These are phyloP conservation scores for Pythium scleroteichum DNA, from an alignment of 352 stramenopile species.

Conservation along the genomic window DNA sequence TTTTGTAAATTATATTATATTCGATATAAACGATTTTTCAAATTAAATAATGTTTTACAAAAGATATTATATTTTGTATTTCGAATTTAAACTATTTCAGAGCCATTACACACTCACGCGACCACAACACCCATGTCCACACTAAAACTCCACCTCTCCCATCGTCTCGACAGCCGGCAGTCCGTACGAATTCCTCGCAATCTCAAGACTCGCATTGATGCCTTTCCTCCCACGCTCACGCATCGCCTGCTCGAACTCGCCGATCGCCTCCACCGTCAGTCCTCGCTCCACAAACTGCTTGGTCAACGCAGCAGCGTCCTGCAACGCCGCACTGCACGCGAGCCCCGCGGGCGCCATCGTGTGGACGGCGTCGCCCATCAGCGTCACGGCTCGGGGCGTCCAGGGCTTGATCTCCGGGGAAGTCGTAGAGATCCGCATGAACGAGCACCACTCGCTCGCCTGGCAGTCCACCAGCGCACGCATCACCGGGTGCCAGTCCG, in stretches of 20 bases:
- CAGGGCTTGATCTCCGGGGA: slow-evolving; percentile 52
- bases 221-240: slow-evolving; percentile 50
- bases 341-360: slow-evolving; percentile 65
- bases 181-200: slow-evolving; percentile 47
- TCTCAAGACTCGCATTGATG: slow-evolving; percentile 45
- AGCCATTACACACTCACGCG: no score
- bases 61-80: no score
- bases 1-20: no score
- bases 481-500: slow-evolving; percentile 46
- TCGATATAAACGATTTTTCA: neutral
- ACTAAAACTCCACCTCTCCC: slow-evolving; percentile 5
- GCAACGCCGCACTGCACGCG: slow-evolving; percentile 58
- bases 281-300: slow-evolving; percentile 44
- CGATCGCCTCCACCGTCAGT: slow-evolving; percentile 53
- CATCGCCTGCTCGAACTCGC: slow-evolving; percentile 55
- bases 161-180: slow-evolving; percentile 46
- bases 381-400: slow-evolving; percentile 46
- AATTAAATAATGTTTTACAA: no score
- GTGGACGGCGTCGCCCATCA: slow-evolving; percentile 64
- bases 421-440: slow-evolving; percentile 67
- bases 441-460: slow-evolving; percentile 51
- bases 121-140: neutral
- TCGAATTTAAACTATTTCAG: no score
- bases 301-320: slow-evolving; percentile 45
- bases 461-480: slow-evolving; percentile 48